Conservation (phyloP, 2,329 filamentous ascomycete species). For the Trichoderma aggressivum region DNA sequence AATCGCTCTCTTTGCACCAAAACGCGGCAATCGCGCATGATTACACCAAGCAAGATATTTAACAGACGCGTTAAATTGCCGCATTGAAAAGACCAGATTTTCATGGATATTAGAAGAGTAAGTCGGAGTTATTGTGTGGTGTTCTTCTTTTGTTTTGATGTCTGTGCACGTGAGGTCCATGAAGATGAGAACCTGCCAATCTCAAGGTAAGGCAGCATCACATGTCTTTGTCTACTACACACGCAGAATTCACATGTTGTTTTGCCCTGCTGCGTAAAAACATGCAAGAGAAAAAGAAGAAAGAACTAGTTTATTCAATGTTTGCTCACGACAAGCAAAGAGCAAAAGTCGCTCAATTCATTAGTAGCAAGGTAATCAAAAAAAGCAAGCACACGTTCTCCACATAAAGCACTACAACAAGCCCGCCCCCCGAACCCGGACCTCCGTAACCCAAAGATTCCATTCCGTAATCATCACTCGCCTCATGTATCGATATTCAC, state of each 20-base stretch:
- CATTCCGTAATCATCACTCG: neutral
- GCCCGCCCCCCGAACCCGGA: neutral
- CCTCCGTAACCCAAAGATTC: too few relatives aligned
- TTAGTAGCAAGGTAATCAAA: neutral
- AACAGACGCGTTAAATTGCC: neutral
- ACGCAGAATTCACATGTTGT: neutral
- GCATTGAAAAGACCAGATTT: neutral
- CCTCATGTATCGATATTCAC: neutral
- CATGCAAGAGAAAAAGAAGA: too few relatives aligned
- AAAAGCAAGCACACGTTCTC: neutral
- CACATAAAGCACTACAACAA: neutral
- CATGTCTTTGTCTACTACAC: neutral
- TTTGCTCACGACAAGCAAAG: neutral
- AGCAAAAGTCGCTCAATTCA: neutral
- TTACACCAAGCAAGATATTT: neutral
- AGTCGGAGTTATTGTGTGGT: neutral
- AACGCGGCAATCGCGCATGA: neutral
- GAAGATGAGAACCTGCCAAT: neutral
- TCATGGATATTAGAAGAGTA: neutral
- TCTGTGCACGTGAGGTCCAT: neutral
- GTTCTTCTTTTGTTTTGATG: neutral
- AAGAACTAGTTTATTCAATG: too few relatives aligned
- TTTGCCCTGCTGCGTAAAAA: too few relatives aligned
- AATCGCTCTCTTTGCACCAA: neutral
- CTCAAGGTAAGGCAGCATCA: too few relatives aligned